Evolutionary conservation across 306 rosid genomes (phyloP).

Genomic region (Rosa chinensis): DNA sequence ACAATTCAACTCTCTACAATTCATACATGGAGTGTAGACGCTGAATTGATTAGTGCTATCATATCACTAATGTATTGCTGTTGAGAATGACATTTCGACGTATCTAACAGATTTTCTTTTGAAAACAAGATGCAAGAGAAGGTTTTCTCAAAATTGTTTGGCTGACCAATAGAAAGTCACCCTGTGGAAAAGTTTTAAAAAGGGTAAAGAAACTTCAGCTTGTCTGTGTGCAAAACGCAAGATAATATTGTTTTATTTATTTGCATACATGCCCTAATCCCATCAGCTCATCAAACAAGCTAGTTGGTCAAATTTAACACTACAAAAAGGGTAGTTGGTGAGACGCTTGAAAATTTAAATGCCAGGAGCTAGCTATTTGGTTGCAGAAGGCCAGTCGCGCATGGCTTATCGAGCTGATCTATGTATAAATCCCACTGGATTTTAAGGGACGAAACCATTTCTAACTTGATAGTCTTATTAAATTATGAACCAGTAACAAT

Average conservation of each 20-base stretch:
- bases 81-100: background rate
- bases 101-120: no score
- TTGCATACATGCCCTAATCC: background rate
- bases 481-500: background rate
- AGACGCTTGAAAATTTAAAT: background rate
- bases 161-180: no score
- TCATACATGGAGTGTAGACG: background rate
- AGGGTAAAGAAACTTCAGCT: background rate
- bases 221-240: background rate
- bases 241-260: background rate
- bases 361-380: background rate
- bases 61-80: background rate
- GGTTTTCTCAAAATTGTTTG: no score
- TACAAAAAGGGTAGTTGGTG: background rate
- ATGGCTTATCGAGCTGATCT: background rate
- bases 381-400: background rate
- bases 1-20: background rate
- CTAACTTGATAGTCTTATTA: background rate
- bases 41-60: background rate
- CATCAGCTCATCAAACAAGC: background rate
- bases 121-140: no score
- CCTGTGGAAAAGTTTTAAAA: no score
- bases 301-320: background rate
- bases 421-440: no score
- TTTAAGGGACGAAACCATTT: no score